Percentiles rank a stretch among this genome's conserved stretches.
Conservation (phyloP, 2,329 filamentous ascomycete species). For the Thielaviopsis cerberus region DNA sequence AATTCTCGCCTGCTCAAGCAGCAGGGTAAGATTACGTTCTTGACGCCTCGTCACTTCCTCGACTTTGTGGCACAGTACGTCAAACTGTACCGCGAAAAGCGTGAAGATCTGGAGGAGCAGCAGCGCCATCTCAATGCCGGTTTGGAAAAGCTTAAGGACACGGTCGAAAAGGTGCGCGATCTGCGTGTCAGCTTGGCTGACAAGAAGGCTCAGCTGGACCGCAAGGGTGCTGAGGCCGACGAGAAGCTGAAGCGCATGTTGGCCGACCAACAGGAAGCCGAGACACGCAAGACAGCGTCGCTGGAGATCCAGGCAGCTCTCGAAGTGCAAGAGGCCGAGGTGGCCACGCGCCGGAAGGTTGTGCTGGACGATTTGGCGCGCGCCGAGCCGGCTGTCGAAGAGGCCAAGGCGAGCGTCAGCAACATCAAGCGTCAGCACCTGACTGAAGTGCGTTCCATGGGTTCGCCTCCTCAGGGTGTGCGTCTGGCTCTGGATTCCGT, state of each 20-base stretch:
- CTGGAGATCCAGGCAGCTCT: slow-evolving; percentile 74
- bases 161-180: slow-evolving; percentile 90
- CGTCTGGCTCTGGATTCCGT: slow-evolving; percentile 89
- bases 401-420: slow-evolving; percentile 88
- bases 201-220: slow-evolving; percentile 84
- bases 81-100: slow-evolving; percentile 92
- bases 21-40: slow-evolving; percentile 78
- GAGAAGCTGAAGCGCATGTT: slow-evolving; percentile 97
- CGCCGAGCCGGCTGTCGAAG: slow-evolving; percentile 80
- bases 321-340: slow-evolving; percentile 76
- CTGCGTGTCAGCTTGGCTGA: slow-evolving; percentile 75
- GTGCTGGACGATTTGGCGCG: slow-evolving; percentile 74
- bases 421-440: slow-evolving; percentile 97
- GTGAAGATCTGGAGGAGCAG: slow-evolving; percentile 94
- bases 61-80: slow-evolving; percentile 98
- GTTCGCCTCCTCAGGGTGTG: slow-evolving; percentile 76
- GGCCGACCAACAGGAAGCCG: slow-evolving; percentile 82
- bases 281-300: slow-evolving; percentile 74
- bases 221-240: slow-evolving; percentile 87
- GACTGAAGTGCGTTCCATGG: slow-evolving; percentile 94
- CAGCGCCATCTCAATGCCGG: slow-evolving; percentile 96
- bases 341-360: slow-evolving; percentile 63
- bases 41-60: slow-evolving; percentile 90
- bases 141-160: slow-evolving; percentile 90
- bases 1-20: slow-evolving; percentile 78